Conservation (phyloP, 2,329 filamentous ascomycete genomes). For the Botrytis fragariae region DNA sequence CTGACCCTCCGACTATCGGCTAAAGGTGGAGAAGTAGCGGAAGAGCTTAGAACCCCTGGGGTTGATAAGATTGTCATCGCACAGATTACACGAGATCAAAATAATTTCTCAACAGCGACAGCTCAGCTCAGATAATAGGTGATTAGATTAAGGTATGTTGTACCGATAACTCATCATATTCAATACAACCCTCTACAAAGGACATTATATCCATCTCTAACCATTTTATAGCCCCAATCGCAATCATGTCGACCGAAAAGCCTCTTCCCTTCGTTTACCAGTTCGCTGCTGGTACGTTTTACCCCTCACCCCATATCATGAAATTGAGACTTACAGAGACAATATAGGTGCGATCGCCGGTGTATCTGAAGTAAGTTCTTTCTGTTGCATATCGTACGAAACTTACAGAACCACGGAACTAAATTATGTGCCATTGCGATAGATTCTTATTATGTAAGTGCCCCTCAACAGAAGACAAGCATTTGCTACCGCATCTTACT, state of each 20-base stretch:
- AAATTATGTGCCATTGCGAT: constrained; percentile 33
- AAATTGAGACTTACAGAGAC: constrained; percentile 34
- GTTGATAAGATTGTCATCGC: constrained; percentile 3
- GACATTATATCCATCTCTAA: background rate
- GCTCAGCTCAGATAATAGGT: background rate
- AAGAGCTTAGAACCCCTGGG: constrained; percentile 10
- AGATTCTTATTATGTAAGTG: constrained; percentile 85
- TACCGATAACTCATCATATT: background rate
- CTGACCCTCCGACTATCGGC: constrained; percentile 6
- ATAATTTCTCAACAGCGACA: constrained; percentile 10
- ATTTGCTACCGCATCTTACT: constrained; percentile 16
- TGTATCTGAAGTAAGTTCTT: constrained; percentile 81
- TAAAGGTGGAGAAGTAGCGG: constrained; percentile 9
- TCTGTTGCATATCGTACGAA: background rate
- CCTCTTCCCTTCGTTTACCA: constrained; percentile 92
- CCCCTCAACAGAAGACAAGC: constrained; percentile 19
- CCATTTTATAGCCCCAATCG: constrained; percentile 22
- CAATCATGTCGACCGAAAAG: constrained; percentile 64
- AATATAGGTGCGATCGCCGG: constrained; percentile 81
- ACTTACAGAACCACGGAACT: constrained; percentile 17
- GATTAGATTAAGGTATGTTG: constrained; percentile 2
- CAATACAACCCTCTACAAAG: background rate
- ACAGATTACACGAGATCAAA: constrained; percentile 2
- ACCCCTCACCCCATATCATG: constrained; percentile 26
- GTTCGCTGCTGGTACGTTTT: constrained; percentile 75